Evolutionary conservation across 164 flowering plant species (phyloP).

Genomic region (Stephania yunnanensis): DNA sequence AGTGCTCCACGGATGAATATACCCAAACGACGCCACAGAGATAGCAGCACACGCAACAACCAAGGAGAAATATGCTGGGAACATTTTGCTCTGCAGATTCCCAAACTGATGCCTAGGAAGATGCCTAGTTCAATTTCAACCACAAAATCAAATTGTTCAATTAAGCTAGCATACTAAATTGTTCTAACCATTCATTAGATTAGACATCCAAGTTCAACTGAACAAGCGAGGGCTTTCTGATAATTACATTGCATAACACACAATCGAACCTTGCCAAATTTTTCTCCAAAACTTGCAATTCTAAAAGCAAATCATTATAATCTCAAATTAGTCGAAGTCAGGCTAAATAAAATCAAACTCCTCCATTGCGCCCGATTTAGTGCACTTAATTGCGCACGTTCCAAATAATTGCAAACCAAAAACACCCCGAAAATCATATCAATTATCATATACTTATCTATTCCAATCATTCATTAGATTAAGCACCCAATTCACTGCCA

Average conservation of each 20-base stretch:
- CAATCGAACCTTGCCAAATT: no score
- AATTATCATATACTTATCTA: no score
- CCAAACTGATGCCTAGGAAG: slow-evolving; percentile 96
- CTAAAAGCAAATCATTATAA: neutral
- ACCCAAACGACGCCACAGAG: slow-evolving; percentile 64
- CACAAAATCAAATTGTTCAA: neutral
- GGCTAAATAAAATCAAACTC: no score
- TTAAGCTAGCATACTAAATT: no score
- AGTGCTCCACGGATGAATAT: slow-evolving; percentile 83
- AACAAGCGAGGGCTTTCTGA: neutral
- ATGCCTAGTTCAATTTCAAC: slow-evolving; percentile 31
- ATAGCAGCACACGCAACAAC: slow-evolving; percentile 65
- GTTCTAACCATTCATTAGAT: neutral
- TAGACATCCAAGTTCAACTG: neutral
- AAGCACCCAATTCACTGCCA: no score
- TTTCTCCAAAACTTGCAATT: neutral
- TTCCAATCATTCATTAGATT: no score
- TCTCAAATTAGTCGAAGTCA: no score
- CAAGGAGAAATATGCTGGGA: slow-evolving; percentile 87
- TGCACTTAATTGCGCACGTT: no score
- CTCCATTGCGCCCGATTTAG: no score
- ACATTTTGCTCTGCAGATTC: slow-evolving; percentile 93
- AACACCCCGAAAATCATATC: no score
- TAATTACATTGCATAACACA: no score
- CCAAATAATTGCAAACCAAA: no score